These are phyloP conservation scores for Wickerhamomyces hampshirensis DNA, from an alignment of 805 yeast genomes.

Conservation along the genomic window DNA sequence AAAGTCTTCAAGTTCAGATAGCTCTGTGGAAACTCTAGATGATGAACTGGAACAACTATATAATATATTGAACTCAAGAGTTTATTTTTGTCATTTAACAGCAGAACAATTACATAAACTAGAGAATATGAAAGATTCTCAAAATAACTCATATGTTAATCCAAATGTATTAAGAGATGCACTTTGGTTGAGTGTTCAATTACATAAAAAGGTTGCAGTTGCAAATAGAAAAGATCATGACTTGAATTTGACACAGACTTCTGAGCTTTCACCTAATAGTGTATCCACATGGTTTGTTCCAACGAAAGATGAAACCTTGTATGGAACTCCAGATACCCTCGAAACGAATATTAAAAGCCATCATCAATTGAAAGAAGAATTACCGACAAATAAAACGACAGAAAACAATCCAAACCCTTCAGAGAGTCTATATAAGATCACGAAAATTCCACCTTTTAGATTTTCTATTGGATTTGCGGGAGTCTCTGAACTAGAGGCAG, in stretches of 20 bases:
- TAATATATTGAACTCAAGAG: conserved; percentile 34
- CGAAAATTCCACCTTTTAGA: conserved; percentile 49
- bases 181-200: conserved; percentile 42
- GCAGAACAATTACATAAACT: conserved; percentile 42
- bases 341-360: conserved; percentile 24
- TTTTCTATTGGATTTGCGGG: conserved; percentile 49
- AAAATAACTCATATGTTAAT: conserved; percentile 35
- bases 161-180: conserved; percentile 39
- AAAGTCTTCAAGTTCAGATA: conserved; percentile 2
- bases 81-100: conserved; percentile 44
- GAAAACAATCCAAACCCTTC: conserved; percentile 11
- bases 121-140: conserved; percentile 33
- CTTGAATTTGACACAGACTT: conserved; percentile 25
- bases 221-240: conserved; percentile 23
- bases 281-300: conserved; percentile 37
- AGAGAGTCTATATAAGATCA: conserved; percentile 27
- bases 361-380: conserved; percentile 17
- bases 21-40: conserved; percentile 7
- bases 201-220: conserved; percentile 36
- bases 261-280: conserved; percentile 27
- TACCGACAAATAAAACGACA: conserved; percentile 18
- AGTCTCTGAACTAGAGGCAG: conserved; percentile 39
- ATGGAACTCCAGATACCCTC: conserved; percentile 38
- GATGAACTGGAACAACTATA: conserved; percentile 22
- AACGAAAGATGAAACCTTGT: conserved; percentile 41